Percentiles rank a stretch among this genome's conserved stretches.
Conservation (phyloP, 768 basidiomycete species). For the Galerina marginata region DNA sequence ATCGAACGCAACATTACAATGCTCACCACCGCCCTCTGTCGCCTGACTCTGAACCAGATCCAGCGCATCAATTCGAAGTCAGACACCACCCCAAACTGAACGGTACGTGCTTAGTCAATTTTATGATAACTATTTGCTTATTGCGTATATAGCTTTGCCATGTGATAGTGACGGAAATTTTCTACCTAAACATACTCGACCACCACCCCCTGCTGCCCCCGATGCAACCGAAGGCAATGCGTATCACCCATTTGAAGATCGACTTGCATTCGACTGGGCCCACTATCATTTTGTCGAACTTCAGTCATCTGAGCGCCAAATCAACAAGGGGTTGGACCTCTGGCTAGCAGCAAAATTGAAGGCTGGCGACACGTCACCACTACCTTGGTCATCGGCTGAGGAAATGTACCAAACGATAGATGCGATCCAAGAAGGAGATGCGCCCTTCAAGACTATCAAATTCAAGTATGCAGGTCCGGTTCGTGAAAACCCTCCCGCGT, state of each 20-base stretch:
- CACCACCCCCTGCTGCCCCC: not conserved
- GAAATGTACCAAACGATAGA: constrained; percentile 3
- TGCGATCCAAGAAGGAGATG: constrained; percentile 5
- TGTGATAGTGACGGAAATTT: not conserved
- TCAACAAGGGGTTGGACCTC: constrained; percentile 4
- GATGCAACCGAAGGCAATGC: not conserved
- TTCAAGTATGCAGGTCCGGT: constrained; percentile 20
- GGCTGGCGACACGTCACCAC: not conserved
- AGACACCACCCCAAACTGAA: not conserved
- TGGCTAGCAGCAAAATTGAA: not conserved
- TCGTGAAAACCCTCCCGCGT: constrained; percentile 20
- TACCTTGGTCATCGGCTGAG: not conserved
- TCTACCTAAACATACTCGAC: not conserved
- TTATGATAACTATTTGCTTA: not conserved
- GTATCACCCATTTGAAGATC: not conserved
- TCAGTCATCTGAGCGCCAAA: not conserved
- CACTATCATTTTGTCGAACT: not conserved
- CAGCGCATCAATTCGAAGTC: not conserved
- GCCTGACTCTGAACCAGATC: constrained; percentile 1
- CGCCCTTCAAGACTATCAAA: constrained; percentile 20
- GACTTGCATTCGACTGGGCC: constrained; percentile 2
- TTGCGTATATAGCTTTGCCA: not conserved
- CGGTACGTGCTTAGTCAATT: not conserved
- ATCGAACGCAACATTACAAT: not conserved
- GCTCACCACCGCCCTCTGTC: not conserved